Conservation (phyloP, 1,139 yeast species). For the Suhomyces maxii region DNA sequence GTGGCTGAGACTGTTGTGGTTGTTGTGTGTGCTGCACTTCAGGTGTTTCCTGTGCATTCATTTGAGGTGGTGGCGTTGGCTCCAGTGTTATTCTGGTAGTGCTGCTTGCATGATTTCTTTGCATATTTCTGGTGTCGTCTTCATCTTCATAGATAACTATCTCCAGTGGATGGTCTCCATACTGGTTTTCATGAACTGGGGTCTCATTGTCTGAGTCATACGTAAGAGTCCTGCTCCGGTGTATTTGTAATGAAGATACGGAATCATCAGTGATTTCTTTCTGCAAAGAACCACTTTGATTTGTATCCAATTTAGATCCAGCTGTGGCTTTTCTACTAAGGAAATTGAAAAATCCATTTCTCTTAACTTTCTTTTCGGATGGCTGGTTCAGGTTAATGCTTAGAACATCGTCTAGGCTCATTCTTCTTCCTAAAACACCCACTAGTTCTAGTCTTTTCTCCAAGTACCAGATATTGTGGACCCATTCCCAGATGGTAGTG, state of each 20-base stretch:
- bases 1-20: too few species aligned
- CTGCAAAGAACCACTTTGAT: constrained; percentile 2
- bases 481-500: constrained; percentile 55
- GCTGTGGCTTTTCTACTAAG: not conserved
- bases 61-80: not conserved
- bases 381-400: constrained; percentile 9
- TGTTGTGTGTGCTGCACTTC: too few species aligned
- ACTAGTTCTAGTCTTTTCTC: constrained; percentile 45
- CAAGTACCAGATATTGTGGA: constrained; percentile 41
- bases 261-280: constrained; percentile 1
- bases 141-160: constrained; percentile 5
- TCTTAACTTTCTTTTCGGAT: not conserved
- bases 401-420: constrained; percentile 38
- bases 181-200: constrained; percentile 5
- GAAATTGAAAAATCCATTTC: not conserved
- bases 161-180: constrained; percentile 5
- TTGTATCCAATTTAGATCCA: constrained; percentile 1
- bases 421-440: constrained; percentile 51
- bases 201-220: not conserved
- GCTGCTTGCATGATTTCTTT: too few species aligned
- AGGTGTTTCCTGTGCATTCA: not conserved
- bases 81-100: not conserved
- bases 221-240: constrained; percentile 4
- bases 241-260: constrained; percentile 3
- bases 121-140: not conserved